Evolutionary conservation across 495 filamentous ascomycete genomes (phyloP).

Genomic region (Hypoxylon perforatum): DNA sequence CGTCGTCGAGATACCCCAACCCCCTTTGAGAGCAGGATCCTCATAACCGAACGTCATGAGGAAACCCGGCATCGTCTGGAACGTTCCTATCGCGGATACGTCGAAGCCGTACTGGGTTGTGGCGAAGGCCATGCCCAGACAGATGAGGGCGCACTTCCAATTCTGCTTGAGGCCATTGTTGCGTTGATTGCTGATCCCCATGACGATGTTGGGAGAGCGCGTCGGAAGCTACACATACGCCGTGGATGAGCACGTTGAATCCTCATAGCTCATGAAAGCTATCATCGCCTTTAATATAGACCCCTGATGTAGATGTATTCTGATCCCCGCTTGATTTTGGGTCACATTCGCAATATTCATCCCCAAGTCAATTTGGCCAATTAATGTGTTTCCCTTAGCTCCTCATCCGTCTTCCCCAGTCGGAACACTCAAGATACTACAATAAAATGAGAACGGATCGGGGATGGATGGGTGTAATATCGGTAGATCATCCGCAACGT

Average conservation of each 20-base stretch:
- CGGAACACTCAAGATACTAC: not conserved
- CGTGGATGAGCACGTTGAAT: not conserved
- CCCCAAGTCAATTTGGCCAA: not conserved
- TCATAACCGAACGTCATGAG: constrained; percentile 53
- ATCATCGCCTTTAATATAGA: not conserved
- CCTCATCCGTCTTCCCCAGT: constrained; percentile 15
- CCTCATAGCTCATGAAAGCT: too few species aligned
- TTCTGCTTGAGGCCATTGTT: constrained; percentile 44
- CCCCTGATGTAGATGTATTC: not conserved
- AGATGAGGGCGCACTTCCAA: constrained; percentile 43
- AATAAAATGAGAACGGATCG: not conserved
- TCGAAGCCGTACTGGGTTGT: constrained; percentile 49
- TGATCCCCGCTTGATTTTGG: not conserved
- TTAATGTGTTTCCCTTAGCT: not conserved
- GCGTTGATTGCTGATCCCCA: constrained; percentile 36
- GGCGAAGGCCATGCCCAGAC: constrained; percentile 41
- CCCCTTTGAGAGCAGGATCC: constrained; percentile 39
- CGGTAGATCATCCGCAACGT: constrained; percentile 22
- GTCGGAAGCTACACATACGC: not conserved
- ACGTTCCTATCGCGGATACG: constrained; percentile 34
- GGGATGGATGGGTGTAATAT: constrained; percentile 9
- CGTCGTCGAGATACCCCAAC: constrained; percentile 45
- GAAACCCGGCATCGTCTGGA: constrained; percentile 55
- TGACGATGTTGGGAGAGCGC: constrained; percentile 4
- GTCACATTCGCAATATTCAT: not conserved